These are phyloP conservation scores for Cucurbitaria berberidis DNA, from an alignment of 2,329 filamentous ascomycete genomes.

Conservation along the genomic window DNA sequence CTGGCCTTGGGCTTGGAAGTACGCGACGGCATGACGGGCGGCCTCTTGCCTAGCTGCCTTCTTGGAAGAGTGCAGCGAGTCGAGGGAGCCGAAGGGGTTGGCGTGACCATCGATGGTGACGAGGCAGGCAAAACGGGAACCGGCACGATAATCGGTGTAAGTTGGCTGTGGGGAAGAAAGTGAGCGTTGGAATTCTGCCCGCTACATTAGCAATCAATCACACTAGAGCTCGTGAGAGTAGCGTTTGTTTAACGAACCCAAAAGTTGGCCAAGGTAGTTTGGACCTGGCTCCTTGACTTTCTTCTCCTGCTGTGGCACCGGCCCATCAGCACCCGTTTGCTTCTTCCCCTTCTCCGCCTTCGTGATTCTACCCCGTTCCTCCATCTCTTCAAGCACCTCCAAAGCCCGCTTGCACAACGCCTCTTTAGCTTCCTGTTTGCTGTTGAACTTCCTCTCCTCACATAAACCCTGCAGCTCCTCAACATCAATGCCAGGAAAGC, in stretches of 20 bases:
- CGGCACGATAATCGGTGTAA: conserved; percentile 47
- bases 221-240: neutral
- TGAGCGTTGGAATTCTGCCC: conserved; percentile 41
- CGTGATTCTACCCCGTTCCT: conserved; percentile 26
- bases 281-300: conserved; percentile 9
- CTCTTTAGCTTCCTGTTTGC: conserved; percentile 54
- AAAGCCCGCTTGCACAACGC: conserved; percentile 44
- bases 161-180: conserved; percentile 34
- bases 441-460: conserved; percentile 36
- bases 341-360: conserved; percentile 29
- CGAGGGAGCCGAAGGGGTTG: conserved; percentile 45
- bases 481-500: conserved; percentile 25
- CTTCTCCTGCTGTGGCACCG: neutral
- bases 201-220: conserved; percentile 4
- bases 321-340: conserved; percentile 17
- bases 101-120: conserved; percentile 31
- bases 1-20: conserved; percentile 46
- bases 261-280: conserved; percentile 49
- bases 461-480: conserved; percentile 23
- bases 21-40: conserved; percentile 50
- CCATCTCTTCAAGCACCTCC: conserved; percentile 29
- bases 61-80: conserved; percentile 46
- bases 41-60: conserved; percentile 51
- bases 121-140: conserved; percentile 41
- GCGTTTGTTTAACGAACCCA: conserved; percentile 30